Base-by-base conservation (phyloP, 305 asterid genomes). In the Fraxinus paxiana region DNA sequence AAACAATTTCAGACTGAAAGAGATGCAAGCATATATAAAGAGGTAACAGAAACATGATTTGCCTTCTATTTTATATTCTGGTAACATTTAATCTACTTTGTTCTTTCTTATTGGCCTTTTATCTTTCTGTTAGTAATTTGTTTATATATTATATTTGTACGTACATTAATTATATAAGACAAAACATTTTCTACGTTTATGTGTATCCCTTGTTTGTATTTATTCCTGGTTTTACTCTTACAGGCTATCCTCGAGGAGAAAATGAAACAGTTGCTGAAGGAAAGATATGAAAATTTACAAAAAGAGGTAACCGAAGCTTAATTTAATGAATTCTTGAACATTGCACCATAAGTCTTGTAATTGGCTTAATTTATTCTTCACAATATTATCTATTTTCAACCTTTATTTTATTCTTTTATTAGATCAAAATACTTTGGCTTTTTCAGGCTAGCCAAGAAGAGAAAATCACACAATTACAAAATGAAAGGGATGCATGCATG, bases 1-100 rank as follows among this genome's bases (percentile, higher is more conserved):
- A 87, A 87, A 79, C 87, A 85, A 79, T 85, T 88, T 76, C 83
- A 87, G 82, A 78, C 81, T 65, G 92, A 90, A 65, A 90, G 85
- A 77, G 91, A 85, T 63, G 90, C 85, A 73, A 84, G 83, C 76
- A 76, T 76, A 75, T 85, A 87, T 84, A 89, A 83, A 81, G 89
- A 92, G 94, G 97, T 92, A 73, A 46, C 38, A 9, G 34, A 54
- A 70, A 43, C 37, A 43, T 46, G n/a, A 26, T 33, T 38, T 71
- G 5, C 61, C 2, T 73, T 24, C n/a, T 65, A 26, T 26, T 67
- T 73, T 37, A 38, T 31, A 6, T 26, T 76, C 54, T 6, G 41
- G 7, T 10, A 37, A 69, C 63, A 41, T 78, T 54, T 77, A 59
- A 69, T 17, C 72, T 59, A 46, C 12, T 43, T 73, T 38, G 37